Evolutionary conservation across 2,329 filamentous ascomycete species (phyloP).

Genomic region (Colletotrichum sp.): DNA sequence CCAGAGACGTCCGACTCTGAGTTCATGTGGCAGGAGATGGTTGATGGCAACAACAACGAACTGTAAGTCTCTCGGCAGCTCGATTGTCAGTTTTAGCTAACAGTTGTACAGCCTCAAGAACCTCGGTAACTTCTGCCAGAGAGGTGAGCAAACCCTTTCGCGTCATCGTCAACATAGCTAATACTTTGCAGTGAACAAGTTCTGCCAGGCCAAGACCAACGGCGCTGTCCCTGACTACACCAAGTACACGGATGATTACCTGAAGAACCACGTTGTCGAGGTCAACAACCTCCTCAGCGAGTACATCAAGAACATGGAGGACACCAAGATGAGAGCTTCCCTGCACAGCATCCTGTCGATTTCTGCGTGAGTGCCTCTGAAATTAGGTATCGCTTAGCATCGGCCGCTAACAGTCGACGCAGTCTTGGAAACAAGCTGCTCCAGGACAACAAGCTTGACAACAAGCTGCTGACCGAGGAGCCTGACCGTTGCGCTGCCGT

Average conservation of each 20-base stretch:
- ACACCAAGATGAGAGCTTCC: conserved; percentile 72
- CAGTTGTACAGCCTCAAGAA: conserved; percentile 56
- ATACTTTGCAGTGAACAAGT: conserved; percentile 58
- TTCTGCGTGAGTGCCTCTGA: conserved; percentile 46
- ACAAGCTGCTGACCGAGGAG: conserved; percentile 58
- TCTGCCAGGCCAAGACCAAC: conserved; percentile 77
- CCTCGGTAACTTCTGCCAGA: conserved; percentile 77
- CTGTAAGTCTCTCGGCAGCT: conserved; percentile 44
- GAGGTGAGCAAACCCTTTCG: conserved; percentile 29
- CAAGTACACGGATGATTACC: conserved; percentile 59
- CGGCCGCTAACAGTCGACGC: not conserved
- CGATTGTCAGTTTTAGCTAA: not conserved
- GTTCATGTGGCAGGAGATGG: conserved; percentile 87
- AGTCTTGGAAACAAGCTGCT: conserved; percentile 53
- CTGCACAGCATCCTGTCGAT: conserved; percentile 71
- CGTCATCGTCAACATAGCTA: not conserved
- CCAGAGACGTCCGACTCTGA: conserved; percentile 88
- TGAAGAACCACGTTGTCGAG: conserved; percentile 62
- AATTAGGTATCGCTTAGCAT: not conserved
- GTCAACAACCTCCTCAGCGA: conserved; percentile 70
- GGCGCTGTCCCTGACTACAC: conserved; percentile 69
- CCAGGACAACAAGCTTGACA: conserved; percentile 59
- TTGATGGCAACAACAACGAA: conserved; percentile 86
- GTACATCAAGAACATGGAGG: conserved; percentile 73
- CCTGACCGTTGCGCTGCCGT: conserved; percentile 60